Evolutionary conservation across 148 eudicot species (phyloP).

Genomic region (Heliamphora exappendiculata): DNA sequence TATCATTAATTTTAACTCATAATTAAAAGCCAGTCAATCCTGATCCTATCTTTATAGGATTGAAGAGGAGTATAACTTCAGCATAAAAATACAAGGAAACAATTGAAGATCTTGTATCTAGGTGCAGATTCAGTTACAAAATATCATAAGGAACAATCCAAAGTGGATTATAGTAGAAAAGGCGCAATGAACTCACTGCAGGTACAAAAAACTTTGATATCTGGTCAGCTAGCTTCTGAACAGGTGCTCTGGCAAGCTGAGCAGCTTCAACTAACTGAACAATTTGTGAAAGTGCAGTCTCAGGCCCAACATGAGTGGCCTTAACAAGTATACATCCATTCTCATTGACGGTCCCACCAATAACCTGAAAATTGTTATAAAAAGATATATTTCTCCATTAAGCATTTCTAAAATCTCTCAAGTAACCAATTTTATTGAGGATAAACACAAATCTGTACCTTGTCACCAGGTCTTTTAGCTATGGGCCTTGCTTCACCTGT

Average conservation of each 20-base stretch:
- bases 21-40: not conserved
- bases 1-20: not conserved
- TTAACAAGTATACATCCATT: conserved; percentile 76
- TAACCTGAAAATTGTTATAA: conserved; percentile 43
- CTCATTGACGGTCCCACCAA: conserved; percentile 96
- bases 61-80: not conserved
- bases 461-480: conserved; percentile 81
- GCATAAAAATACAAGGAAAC: not conserved
- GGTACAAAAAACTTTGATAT: conserved; percentile 91
- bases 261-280: conserved; percentile 98
- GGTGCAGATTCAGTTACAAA: not conserved
- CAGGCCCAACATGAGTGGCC: conserved; percentile 96
- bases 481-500: conserved; percentile 93
- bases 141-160: not conserved
- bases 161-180: not conserved
- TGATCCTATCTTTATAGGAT: not conserved
- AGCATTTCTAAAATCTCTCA: conserved; percentile 2
- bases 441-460: conserved; percentile 36
- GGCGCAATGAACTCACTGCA: conserved; percentile 44
- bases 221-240: conserved; percentile 94
- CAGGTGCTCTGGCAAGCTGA: conserved; percentile 96
- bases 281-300: conserved; percentile 93
- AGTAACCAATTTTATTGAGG: conserved; percentile 1
- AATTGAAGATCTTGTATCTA: not conserved
- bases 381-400: not conserved